These are phyloP conservation scores for Russula brevipes DNA, from an alignment of 768 basidiomycete genomes.

Conservation along the genomic window DNA sequence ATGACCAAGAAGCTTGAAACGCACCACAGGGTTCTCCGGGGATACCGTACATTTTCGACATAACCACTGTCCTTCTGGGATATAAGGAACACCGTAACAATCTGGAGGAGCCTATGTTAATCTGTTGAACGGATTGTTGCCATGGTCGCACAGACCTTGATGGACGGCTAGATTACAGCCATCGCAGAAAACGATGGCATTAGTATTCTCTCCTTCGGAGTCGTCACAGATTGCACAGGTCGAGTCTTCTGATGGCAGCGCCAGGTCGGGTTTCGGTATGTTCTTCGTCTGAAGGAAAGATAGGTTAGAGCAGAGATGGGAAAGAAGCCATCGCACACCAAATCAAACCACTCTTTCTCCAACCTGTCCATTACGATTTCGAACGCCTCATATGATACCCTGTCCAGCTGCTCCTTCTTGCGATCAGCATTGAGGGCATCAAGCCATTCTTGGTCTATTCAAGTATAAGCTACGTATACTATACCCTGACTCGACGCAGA, in stretches of 20 bases:
- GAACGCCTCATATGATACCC: constrained; percentile 78
- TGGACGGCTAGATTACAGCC: constrained; percentile 99
- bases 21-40: constrained; percentile 90
- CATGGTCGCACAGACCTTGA: constrained; percentile 59
- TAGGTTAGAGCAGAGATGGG: constrained; percentile 2
- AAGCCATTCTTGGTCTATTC: constrained; percentile 89
- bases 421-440: constrained; percentile 78
- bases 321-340: constrained; percentile 49
- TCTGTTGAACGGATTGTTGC: background rate
- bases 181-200: constrained; percentile 98
- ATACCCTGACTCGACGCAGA: no score
- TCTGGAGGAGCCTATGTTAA: constrained; percentile 44
- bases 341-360: constrained; percentile 98
- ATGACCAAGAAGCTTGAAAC: constrained; percentile 30
- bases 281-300: constrained; percentile 67
- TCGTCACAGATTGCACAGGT: constrained; percentile 98
- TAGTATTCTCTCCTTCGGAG: constrained; percentile 96
- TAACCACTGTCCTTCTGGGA: constrained; percentile 99
- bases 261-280: constrained; percentile 83
- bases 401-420: constrained; percentile 65
- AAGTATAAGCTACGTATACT: background rate
- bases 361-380: constrained; percentile 96
- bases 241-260: constrained; percentile 89
- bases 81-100: constrained; percentile 98
- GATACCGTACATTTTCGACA: constrained; percentile 98